Evolutionary conservation across 2,329 filamentous ascomycete genomes (phyloP).

Genomic region (Fusarium acutatum): DNA sequence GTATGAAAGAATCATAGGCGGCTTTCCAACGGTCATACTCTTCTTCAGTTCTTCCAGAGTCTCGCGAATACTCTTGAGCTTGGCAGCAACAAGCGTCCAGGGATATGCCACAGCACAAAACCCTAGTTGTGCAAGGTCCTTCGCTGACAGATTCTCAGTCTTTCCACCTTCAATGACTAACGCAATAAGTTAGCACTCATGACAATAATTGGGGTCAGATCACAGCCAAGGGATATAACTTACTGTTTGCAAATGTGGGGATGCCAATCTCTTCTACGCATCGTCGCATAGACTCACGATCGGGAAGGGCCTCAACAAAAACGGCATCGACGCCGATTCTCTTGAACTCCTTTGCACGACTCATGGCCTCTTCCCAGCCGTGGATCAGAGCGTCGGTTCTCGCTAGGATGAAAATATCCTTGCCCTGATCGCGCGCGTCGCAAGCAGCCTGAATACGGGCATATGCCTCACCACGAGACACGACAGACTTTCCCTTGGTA

Average conservation of each 20-base stretch:
- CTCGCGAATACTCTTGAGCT: constrained; percentile 51
- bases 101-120: constrained; percentile 54
- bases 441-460: constrained; percentile 55
- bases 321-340: constrained; percentile 54
- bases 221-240: not conserved
- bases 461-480: constrained; percentile 55
- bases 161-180: constrained; percentile 46
- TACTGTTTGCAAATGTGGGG: constrained; percentile 52
- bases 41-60: constrained; percentile 51
- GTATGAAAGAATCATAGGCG: constrained; percentile 54
- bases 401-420: constrained; percentile 56
- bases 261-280: constrained; percentile 48
- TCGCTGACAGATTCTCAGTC: constrained; percentile 47
- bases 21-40: constrained; percentile 51
- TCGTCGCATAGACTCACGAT: constrained; percentile 52
- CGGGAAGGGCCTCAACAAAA: constrained; percentile 54
- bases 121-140: constrained; percentile 48
- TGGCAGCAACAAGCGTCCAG: constrained; percentile 54
- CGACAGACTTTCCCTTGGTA: constrained; percentile 56
- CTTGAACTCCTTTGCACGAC: constrained; percentile 51
- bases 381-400: constrained; percentile 53
- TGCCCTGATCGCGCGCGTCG: constrained; percentile 54
- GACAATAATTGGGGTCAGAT: not conserved
- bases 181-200: not conserved
- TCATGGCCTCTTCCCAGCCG: constrained; percentile 56